phyloP scores from a whole-genome alignment of 2,329 filamentous ascomycete species.

The Pezicula carpinea region DNA sequence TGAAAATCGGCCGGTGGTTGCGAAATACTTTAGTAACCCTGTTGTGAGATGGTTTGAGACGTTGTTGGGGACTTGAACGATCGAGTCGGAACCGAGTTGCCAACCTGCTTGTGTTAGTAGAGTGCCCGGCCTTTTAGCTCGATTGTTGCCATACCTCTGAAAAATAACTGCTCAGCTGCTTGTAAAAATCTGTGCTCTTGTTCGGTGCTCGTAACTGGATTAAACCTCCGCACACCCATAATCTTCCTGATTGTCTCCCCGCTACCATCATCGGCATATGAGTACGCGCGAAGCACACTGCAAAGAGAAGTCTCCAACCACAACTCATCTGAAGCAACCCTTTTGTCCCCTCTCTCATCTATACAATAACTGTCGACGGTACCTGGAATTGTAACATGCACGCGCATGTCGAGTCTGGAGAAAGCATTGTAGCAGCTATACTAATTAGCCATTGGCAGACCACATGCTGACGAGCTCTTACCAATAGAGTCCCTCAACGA shows the following conservation, averaged over 20 bases:
- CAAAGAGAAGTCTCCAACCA: constrained; percentile 98
- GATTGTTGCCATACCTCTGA: constrained; percentile 58
- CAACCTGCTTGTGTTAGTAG: constrained; percentile 55
- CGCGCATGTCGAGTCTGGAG: constrained; percentile 95
- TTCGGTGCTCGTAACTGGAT: constrained; percentile 97
- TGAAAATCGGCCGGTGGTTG: constrained; percentile 88
- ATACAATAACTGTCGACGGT: constrained; percentile 97
- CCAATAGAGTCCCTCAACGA: constrained; percentile 93
- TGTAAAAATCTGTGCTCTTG: constrained; percentile 94
- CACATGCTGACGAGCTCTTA: constrained; percentile 35
- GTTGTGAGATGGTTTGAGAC: constrained; percentile 94
- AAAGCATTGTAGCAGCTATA: constrained; percentile 95
- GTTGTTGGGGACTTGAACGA: constrained; percentile 94
- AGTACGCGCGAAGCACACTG: constrained; percentile 89
- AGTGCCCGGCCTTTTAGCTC: background rate
- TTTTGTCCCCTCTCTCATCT: constrained; percentile 92
- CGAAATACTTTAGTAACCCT: constrained; percentile 91
- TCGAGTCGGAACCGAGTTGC: constrained; percentile 92
- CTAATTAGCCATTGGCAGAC: constrained; percentile 25
- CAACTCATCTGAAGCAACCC: constrained; percentile 85
- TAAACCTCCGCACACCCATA: constrained; percentile 94
- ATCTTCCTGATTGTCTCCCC: constrained; percentile 96
- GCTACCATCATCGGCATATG: constrained; percentile 92
- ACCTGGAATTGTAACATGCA: constrained; percentile 94
- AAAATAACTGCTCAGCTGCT: constrained; percentile 91